These are phyloP conservation scores for Periconia sp. DNA, from an alignment of 2,329 filamentous ascomycete genomes.

Conservation along the genomic window DNA sequence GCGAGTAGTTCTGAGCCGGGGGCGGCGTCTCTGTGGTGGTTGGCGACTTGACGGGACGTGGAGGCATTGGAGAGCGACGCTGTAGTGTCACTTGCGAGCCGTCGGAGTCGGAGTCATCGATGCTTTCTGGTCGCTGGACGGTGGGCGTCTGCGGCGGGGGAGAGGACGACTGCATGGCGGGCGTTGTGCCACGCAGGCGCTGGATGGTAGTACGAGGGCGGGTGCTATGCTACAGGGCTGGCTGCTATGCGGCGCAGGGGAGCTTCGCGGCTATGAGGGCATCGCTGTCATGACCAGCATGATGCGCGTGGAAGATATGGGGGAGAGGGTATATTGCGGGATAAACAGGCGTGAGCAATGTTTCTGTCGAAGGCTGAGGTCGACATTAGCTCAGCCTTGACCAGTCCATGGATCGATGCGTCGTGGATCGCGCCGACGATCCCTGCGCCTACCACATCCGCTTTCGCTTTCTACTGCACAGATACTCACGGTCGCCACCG, in stretches of 20 bases:
- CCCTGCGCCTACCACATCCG: no score
- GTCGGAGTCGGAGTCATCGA: slow-evolving; percentile 45
- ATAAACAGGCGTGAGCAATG: neutral
- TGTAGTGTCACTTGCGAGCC: slow-evolving; percentile 47
- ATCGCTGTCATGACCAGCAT: slow-evolving; percentile 33
- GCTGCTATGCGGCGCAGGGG: neutral
- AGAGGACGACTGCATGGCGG: slow-evolving; percentile 38
- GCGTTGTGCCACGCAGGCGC: slow-evolving; percentile 9
- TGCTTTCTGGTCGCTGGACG: slow-evolving; percentile 28
- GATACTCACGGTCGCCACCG: no score
- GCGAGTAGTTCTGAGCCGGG: slow-evolving; percentile 44
- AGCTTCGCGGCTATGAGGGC: neutral
- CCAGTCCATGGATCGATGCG: no score
- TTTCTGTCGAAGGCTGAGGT: slow-evolving; percentile 4
- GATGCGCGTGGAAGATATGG: slow-evolving; percentile 11
- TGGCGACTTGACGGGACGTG: slow-evolving; percentile 30
- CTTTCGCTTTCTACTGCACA: no score
- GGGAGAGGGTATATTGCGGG: slow-evolving; percentile 1
- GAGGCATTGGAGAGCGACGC: slow-evolving; percentile 47
- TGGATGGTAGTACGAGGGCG: slow-evolving; percentile 5
- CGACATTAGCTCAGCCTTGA: neutral
- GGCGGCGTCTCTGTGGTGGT: slow-evolving; percentile 29
- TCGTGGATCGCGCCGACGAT: no score
- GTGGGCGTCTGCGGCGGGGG: slow-evolving; percentile 42
- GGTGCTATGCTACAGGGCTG: slow-evolving; percentile 4